Evolutionary conservation across 108 stramenopile genomes (phyloP).

Genomic region (Nannochloropsis salina): DNA sequence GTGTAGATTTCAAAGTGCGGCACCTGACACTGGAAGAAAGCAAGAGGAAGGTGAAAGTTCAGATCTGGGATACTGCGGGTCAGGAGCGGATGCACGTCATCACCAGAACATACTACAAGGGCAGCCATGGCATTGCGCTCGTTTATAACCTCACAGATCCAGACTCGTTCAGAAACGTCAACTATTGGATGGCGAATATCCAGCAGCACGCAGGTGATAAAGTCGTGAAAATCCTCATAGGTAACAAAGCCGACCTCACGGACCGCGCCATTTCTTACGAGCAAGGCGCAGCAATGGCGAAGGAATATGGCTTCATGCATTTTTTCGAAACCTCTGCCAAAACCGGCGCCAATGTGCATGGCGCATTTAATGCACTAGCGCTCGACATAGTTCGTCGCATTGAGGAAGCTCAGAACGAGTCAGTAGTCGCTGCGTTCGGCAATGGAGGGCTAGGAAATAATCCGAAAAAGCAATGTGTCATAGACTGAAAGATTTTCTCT

Average conservation of each 20-base stretch:
- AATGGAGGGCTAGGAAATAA: background rate
- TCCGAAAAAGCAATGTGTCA: background rate
- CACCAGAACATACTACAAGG: slow-evolving; percentile 52
- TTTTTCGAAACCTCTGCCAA: slow-evolving; percentile 95
- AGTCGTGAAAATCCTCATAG: slow-evolving; percentile 47
- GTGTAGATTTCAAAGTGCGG: slow-evolving; percentile 54
- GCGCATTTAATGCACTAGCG: slow-evolving; percentile 78
- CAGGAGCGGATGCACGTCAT: slow-evolving; percentile 56
- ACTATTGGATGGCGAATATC: slow-evolving; percentile 58
- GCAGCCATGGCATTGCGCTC: slow-evolving; percentile 54
- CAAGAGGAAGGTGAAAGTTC: slow-evolving; percentile 41
- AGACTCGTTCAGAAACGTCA: slow-evolving; percentile 54
- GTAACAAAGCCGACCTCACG: slow-evolving; percentile 57
- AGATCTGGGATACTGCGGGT: slow-evolving; percentile 58
- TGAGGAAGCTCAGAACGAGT: background rate
- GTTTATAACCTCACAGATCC: slow-evolving; percentile 55
- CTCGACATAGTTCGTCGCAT: slow-evolving; percentile 32
- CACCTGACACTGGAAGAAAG: slow-evolving; percentile 40
- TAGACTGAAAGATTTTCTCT: background rate
- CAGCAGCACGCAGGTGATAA: slow-evolving; percentile 48
- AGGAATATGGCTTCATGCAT: background rate
- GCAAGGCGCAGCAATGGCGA: slow-evolving; percentile 65
- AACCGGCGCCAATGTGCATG: slow-evolving; percentile 83
- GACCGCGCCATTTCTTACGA: slow-evolving; percentile 27
- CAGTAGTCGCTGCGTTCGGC: background rate